Conservation (phyloP, 2,329 filamentous ascomycete genomes). For the Aspergillus texensis region DNA sequence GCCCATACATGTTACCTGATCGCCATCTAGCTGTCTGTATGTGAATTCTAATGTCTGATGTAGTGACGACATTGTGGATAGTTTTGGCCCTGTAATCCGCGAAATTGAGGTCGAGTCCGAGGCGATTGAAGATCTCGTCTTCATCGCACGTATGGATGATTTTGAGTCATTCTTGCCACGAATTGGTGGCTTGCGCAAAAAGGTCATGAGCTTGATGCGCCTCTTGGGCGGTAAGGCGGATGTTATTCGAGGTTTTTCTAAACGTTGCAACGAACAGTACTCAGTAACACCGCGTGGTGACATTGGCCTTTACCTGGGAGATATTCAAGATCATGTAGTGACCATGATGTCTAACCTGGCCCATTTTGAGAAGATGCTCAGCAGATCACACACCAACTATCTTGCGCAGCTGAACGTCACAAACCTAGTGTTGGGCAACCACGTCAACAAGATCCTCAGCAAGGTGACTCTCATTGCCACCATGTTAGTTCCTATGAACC, state of each 20-base stretch:
- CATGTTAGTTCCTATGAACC: conserved; percentile 92
- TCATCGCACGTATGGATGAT: conserved; percentile 86
- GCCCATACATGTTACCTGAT: conserved; percentile 9
- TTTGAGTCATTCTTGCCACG: conserved; percentile 83
- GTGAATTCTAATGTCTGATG: conserved; percentile 12
- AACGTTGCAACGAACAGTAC: conserved; percentile 98
- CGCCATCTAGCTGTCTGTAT: not conserved
- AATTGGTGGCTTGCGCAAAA: conserved; percentile 90
- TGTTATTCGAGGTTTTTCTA: conserved; percentile 95
- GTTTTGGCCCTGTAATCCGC: conserved; percentile 85
- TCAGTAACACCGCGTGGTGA: conserved; percentile 93
- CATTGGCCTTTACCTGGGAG: conserved; percentile 92
- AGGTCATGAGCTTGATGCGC: conserved; percentile 89
- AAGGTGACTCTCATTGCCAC: conserved; percentile 95
- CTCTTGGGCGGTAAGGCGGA: conserved; percentile 97
- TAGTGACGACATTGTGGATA: conserved; percentile 95
- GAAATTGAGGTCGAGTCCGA: conserved; percentile 88
- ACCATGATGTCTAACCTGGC: conserved; percentile 97
- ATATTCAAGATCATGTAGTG: conserved; percentile 98
- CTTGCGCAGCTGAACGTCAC: conserved; percentile 92
- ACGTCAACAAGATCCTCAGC: conserved; percentile 84
- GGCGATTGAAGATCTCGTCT: conserved; percentile 91
- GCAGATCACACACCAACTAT: conserved; percentile 92
- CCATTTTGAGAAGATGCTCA: conserved; percentile 97
- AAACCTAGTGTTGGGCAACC: conserved; percentile 83